Evolutionary conservation across 2,329 filamentous ascomycete genomes (phyloP).

Genomic region (Stagonosporopsis tanaceti): DNA sequence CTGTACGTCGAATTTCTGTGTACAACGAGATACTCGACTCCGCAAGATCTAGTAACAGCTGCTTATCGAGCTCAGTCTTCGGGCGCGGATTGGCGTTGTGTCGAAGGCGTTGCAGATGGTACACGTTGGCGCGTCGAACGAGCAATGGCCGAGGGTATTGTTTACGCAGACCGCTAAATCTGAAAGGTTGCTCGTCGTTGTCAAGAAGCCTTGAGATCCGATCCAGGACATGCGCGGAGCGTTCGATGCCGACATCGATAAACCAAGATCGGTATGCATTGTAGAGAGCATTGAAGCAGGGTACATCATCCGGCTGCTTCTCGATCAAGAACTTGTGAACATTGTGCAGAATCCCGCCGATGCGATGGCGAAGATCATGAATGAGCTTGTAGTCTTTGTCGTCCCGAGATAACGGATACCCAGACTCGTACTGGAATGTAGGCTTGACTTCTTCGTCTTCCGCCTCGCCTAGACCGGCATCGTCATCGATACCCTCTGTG

Average conservation of each 20-base stretch:
- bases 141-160: conserved; percentile 92
- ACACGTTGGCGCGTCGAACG: conserved; percentile 90
- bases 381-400: conserved; percentile 73
- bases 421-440: conserved; percentile 87
- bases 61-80: conserved; percentile 89
- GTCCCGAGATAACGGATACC: conserved; percentile 75
- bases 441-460: conserved; percentile 85
- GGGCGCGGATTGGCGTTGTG: conserved; percentile 90
- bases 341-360: conserved; percentile 80
- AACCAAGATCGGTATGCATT: conserved; percentile 96
- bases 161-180: conserved; percentile 90
- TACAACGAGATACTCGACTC: conserved; percentile 91
- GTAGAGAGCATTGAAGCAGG: conserved; percentile 92
- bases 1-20: conserved; percentile 92
- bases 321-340: conserved; percentile 84
- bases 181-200: conserved; percentile 89
- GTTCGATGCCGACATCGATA: conserved; percentile 94
- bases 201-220: conserved; percentile 83
- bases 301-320: conserved; percentile 93
- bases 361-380: conserved; percentile 79
- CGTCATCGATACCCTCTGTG: conserved; percentile 57
- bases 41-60: conserved; percentile 83
- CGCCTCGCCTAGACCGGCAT: conserved; percentile 67
- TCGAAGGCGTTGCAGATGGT: conserved; percentile 91
- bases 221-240: conserved; percentile 92